These are phyloP conservation scores for Discostella pseudostelligera DNA, from an alignment of 108 stramenopile genomes.

Conservation along the genomic window DNA sequence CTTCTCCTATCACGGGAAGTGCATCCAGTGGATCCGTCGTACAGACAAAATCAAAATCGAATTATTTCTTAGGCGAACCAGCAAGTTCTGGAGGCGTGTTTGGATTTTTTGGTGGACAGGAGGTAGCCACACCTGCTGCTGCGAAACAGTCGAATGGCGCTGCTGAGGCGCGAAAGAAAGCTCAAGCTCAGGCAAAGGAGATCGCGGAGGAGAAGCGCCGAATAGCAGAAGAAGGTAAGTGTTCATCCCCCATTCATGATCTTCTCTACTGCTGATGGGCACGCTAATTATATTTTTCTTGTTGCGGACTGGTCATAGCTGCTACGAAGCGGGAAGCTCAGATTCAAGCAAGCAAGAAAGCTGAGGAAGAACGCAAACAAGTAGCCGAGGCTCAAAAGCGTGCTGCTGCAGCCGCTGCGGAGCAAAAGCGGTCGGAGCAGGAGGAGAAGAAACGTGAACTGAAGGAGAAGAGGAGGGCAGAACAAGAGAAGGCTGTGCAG, in stretches of 20 bases:
- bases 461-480: conserved; percentile 15
- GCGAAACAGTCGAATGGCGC: conserved; percentile 16
- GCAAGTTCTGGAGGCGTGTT: conserved; percentile 37
- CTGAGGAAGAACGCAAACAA: conserved; percentile 8
- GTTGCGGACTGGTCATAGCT: no score
- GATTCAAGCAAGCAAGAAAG: conserved; percentile 2
- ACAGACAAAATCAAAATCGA: conserved; percentile 27
- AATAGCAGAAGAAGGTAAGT: no score
- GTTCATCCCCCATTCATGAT: no score
- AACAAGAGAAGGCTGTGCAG: conserved; percentile 5
- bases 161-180: no score
- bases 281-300: no score
- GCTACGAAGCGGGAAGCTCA: no score
- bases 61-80: conserved; percentile 44
- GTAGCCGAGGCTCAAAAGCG: conserved; percentile 1
- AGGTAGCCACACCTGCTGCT: conserved; percentile 6
- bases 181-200: no score
- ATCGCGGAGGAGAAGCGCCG: no score
- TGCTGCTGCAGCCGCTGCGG: conserved; percentile 31
- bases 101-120: conserved; percentile 25
- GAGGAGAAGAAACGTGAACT: conserved; percentile 19
- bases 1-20: conserved; percentile 20
- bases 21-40: conserved; percentile 25
- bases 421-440: conserved; percentile 14
- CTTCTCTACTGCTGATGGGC: no score